Evolutionary conservation across 345 rosid species (phyloP).

Genomic region (Balakata baccata): DNA sequence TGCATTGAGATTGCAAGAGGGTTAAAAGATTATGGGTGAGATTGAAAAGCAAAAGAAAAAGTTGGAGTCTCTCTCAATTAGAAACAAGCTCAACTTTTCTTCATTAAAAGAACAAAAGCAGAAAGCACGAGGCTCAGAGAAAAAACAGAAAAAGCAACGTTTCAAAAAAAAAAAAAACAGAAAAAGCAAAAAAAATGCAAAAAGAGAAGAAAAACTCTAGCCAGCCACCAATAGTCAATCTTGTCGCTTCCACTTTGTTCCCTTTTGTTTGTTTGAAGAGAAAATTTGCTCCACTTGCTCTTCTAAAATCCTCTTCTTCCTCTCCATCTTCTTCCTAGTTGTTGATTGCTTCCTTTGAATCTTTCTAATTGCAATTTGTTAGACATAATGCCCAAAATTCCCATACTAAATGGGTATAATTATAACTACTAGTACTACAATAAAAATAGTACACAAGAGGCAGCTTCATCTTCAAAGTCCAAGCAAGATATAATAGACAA

Average conservation of each 20-base stretch:
- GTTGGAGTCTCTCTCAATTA: background rate
- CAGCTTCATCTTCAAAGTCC: slow-evolving; percentile 33
- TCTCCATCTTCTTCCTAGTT: background rate
- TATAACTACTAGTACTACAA: too few relatives aligned
- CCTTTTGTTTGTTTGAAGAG: background rate
- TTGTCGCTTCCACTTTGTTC: background rate
- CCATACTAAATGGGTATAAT: slow-evolving; percentile 17
- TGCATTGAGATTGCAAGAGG: slow-evolving; percentile 19
- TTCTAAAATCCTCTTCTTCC: background rate
- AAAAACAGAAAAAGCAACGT: too few relatives aligned
- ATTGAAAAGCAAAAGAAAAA: background rate
- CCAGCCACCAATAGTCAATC: background rate
- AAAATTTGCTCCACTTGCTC: background rate
- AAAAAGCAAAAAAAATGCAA: background rate
- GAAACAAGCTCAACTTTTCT: slow-evolving; percentile 21
- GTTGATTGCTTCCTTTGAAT: background rate
- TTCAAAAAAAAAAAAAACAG: too few relatives aligned
- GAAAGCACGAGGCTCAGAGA: background rate
- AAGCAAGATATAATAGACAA: slow-evolving; percentile 50
- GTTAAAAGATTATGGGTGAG: background rate
- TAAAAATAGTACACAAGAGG: background rate
- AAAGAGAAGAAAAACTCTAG: slow-evolving; percentile 7
- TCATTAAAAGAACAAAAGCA: slow-evolving; percentile 16
- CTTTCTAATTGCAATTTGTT: slow-evolving; percentile 9
- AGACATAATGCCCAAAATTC: slow-evolving; percentile 26